Evolutionary conservation across 2,329 filamentous ascomycete genomes (phyloP), one percentile per base, ranked within the genome.

Genomic region (Aspergillus texensis): DNA sequence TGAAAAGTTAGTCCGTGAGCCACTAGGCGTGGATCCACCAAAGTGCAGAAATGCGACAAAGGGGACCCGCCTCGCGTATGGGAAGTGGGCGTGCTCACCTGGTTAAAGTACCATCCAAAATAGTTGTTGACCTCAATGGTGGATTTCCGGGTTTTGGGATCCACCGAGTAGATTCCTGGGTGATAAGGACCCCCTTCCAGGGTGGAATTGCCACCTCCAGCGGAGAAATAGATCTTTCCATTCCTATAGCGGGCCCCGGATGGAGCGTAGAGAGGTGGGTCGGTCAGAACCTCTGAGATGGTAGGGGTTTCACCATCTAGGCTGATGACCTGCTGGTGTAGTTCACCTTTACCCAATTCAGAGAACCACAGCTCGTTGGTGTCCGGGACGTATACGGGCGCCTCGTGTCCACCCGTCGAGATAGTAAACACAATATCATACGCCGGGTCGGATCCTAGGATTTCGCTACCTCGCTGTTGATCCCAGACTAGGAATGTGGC

Each of bases 291-390:
- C 12, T 12, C 26, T 5, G 26, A 28, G 21, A 58, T 9, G 26
- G 41, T 46, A 2, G 56, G 56, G 2, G 56, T 28, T 3, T 58
- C 56, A 12, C 16, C 30, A 24, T 24, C 12, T 12, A 58, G 41
- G 12, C 46, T 41, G 6, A 58, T n/a, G 14, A 58, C 56, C 16
- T 58, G n/a, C 32, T 58, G 56, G 16, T 41, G 28, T 8, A 34
- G 41, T 4, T 19, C 24, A 2, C 41, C 56, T 6, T 19, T 30
- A 2, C 21, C 24, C 1, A 58, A 10, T 8, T 34, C 24, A 1
- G 56, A 58, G 56, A 58, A 58, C 24, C 19, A 48, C 26, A 58
- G 16, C 41, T 32, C 41, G 41, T 58, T 58, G n/a, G 30, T 30
- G 16, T 58, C 46, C 0, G 56, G 56, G 8, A 24, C 56, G 10